Evolutionary conservation across 116 monocot genomes (phyloP), one percentile per base, ranked within the genome.

Genomic region (Papilionanthe hybrid): DNA sequence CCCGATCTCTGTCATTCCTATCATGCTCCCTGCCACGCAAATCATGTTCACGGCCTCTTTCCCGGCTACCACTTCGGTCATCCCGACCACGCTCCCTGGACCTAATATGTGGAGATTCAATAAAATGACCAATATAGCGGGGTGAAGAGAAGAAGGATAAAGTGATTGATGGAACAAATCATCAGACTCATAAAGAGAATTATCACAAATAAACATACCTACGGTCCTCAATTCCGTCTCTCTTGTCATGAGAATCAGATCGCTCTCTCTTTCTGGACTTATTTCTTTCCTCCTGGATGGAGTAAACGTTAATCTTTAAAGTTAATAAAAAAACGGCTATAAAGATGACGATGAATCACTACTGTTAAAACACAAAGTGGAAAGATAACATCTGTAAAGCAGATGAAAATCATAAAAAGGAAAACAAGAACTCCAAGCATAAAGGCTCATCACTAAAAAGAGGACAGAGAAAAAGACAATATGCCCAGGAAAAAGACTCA

Each of bases 221-320:
- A 80, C 87, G 86, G 47, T 91, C 90, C 37, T 69, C 73, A 8
- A 22, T 22, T 20, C 73, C 6, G 22, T 44, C 44, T 73, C 73
- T 43, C n/a, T 32, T 17, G 15, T 89, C 90, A 55, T 80, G 19
- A 27, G 88, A 89, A 58, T 82, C 87, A 78, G 86, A 75, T 63
- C 75, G 78, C 9, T 85, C 86, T 43, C 65, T 67, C 77, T 88
- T 90, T 42, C 91, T 82, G 12, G 68, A 79, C 68, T 89, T 90
- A 72, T 80, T 83, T 72, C 91, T 91, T 76, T 91, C 91, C 81
- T 95, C 95, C 95, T 95, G 85, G 77, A 4, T 12, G 55, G 82
- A 48, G 19, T 19, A n/a, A 43, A 43, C n/a, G 44, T 73, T 44
- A 73, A 73, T 73, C 5, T 73, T 73, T 9, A 43, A 73, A 73